These are phyloP conservation scores for Neophaeococcomyces mojaviensis DNA, from an alignment of 2,329 filamentous ascomycete genomes.

Conservation along the genomic window DNA sequence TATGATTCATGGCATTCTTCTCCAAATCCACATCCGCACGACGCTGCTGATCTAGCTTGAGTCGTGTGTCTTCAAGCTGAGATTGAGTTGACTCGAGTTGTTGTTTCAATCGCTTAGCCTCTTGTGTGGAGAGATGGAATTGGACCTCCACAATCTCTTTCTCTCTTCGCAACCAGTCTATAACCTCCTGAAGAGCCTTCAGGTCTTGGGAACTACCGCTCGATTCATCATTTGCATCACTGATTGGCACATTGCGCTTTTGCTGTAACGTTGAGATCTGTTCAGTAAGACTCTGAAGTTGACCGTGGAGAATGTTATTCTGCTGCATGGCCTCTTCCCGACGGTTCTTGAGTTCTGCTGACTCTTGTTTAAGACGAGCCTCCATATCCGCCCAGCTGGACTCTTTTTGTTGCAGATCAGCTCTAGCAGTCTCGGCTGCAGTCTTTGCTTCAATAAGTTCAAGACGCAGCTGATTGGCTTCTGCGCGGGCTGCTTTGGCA, in stretches of 20 bases:
- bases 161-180: slow-evolving; percentile 83
- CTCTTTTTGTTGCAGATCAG: slow-evolving; percentile 70
- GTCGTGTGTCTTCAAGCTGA: slow-evolving; percentile 78
- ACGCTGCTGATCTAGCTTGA: slow-evolving; percentile 87
- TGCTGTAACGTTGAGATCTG: slow-evolving; percentile 75
- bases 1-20: slow-evolving; percentile 68
- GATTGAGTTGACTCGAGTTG: slow-evolving; percentile 80
- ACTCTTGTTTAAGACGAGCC: slow-evolving; percentile 73
- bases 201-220: slow-evolving; percentile 49
- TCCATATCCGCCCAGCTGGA: slow-evolving; percentile 80
- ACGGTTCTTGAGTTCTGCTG: slow-evolving; percentile 67
- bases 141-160: slow-evolving; percentile 99
- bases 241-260: slow-evolving; percentile 49
- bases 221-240: slow-evolving; percentile 37
- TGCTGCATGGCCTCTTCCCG: slow-evolving; percentile 80
- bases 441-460: slow-evolving; percentile 66
- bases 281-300: slow-evolving; percentile 72
- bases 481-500: slow-evolving; percentile 67
- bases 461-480: slow-evolving; percentile 75
- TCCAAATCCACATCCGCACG: slow-evolving; percentile 66
- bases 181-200: slow-evolving; percentile 80
- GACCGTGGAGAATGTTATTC: slow-evolving; percentile 82
- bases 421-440: slow-evolving; percentile 79
- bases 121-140: slow-evolving; percentile 79
- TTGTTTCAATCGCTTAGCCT: slow-evolving; percentile 80